Evolutionary conservation across 495 filamentous ascomycete species (phyloP).

Genomic region (Xylaria nigripes): DNA sequence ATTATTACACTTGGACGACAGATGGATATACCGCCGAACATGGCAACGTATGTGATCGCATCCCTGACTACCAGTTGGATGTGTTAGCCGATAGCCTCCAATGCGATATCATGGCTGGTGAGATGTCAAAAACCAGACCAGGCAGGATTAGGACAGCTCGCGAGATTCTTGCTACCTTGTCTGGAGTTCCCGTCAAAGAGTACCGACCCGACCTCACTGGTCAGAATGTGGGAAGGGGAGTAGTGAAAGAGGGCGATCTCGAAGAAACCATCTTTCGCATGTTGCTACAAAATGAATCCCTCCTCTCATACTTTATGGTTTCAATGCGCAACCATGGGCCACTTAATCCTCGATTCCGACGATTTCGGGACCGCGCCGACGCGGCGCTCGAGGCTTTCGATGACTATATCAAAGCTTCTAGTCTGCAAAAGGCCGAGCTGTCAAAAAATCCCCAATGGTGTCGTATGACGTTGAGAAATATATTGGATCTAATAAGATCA

Average conservation of each 20-base stretch:
- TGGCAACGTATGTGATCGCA: conserved; percentile 34
- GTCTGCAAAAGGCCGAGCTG: conserved; percentile 2
- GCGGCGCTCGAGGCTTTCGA: conserved; percentile 34
- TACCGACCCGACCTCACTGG: conserved; percentile 35
- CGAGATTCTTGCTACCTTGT: conserved; percentile 37
- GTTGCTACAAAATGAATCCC: conserved; percentile 36
- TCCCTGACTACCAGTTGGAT: conserved; percentile 37
- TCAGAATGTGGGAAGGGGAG: conserved; percentile 14
- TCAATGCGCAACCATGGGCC: conserved; percentile 30
- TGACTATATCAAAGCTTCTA: conserved; percentile 19
- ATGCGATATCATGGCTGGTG: conserved; percentile 32
- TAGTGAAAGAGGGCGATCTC: conserved; percentile 34
- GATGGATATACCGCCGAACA: conserved; percentile 35
- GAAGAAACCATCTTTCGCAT: conserved; percentile 41
- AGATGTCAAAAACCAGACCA: conserved; percentile 21
- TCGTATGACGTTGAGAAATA: conserved; percentile 27
- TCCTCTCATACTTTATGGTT: conserved; percentile 35
- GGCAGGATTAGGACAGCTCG: conserved; percentile 33
- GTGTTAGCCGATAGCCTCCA: conserved; percentile 37
- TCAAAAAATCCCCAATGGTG: conserved; percentile 32
- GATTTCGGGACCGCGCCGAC: conserved; percentile 29
- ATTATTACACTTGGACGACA: conserved; percentile 27
- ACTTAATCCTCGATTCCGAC: conserved; percentile 33
- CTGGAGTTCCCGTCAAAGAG: conserved; percentile 23
- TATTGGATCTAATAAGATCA: conserved; percentile 28